phyloP scores from a whole-genome alignment of 345 rosid species.

The Citrus trifoliata region DNA sequence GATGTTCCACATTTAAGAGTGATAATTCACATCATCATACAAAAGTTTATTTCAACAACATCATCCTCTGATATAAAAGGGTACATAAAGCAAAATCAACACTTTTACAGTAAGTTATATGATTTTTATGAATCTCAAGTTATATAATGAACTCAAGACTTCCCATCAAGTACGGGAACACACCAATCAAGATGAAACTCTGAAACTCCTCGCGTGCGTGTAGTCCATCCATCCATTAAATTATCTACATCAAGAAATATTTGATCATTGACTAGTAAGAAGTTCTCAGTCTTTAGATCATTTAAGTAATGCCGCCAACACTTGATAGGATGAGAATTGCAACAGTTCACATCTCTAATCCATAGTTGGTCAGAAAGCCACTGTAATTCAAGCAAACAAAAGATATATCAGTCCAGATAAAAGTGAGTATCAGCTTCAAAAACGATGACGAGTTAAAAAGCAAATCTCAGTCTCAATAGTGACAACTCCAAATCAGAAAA shows the following conservation, averaged over 20 bases:
- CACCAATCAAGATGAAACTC: background rate
- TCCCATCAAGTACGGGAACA: background rate
- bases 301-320: background rate
- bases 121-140: no score
- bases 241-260: background rate
- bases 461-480: no score
- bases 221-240: background rate
- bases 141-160: background rate
- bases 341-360: background rate
- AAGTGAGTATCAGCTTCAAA: background rate
- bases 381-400: background rate
- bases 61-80: background rate
- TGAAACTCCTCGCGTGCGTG: background rate
- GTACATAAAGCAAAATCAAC: background rate
- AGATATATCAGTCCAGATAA: background rate
- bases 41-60: background rate
- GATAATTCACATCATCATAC: background rate
- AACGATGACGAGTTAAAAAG: no score
- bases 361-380: background rate
- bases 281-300: background rate
- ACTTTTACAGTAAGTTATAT: background rate
- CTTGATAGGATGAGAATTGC: background rate
- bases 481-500: no score
- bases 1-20: background rate
- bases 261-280: background rate